These are phyloP conservation scores for Skeletonema potamos DNA, from an alignment of 108 stramenopile genomes.

Conservation along the genomic window DNA sequence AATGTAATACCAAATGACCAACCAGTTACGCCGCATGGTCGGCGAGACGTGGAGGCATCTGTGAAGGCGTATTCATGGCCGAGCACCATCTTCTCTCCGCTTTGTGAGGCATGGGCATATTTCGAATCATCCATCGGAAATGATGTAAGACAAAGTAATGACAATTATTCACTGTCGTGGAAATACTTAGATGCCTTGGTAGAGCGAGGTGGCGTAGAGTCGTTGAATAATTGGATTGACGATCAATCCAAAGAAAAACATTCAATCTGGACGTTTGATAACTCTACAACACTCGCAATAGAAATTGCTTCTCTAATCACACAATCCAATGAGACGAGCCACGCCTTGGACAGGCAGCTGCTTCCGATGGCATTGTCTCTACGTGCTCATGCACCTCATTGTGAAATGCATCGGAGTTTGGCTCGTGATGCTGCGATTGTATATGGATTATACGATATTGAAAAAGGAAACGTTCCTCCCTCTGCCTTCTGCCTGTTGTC, in stretches of 20 bases:
- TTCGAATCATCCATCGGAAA: conserved; percentile 24
- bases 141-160: neutral
- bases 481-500: conserved; percentile 32
- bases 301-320: conserved; percentile 33
- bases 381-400: conserved; percentile 71
- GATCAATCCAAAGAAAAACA: conserved; percentile 1
- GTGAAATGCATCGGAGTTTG: conserved; percentile 79
- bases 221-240: conserved; percentile 20
- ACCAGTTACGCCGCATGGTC: conserved; percentile 18
- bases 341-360: conserved; percentile 35
- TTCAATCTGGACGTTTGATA: conserved; percentile 22
- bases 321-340: neutral
- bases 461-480: neutral
- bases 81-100: conserved; percentile 57
- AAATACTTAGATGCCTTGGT: conserved; percentile 43
- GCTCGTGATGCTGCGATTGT: conserved; percentile 51
- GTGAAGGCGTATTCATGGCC: conserved; percentile 75
- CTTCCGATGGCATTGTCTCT: conserved; percentile 57
- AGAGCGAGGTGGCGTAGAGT: conserved; percentile 15
- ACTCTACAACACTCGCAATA: conserved; percentile 30
- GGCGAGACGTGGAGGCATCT: conserved; percentile 70
- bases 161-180: conserved; percentile 4
- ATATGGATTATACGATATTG: conserved; percentile 33
- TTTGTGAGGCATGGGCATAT: conserved; percentile 77
- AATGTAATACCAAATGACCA: conserved; percentile 27